Conservation (phyloP, 257 asterid genomes). For the Eustoma russellianum region DNA sequence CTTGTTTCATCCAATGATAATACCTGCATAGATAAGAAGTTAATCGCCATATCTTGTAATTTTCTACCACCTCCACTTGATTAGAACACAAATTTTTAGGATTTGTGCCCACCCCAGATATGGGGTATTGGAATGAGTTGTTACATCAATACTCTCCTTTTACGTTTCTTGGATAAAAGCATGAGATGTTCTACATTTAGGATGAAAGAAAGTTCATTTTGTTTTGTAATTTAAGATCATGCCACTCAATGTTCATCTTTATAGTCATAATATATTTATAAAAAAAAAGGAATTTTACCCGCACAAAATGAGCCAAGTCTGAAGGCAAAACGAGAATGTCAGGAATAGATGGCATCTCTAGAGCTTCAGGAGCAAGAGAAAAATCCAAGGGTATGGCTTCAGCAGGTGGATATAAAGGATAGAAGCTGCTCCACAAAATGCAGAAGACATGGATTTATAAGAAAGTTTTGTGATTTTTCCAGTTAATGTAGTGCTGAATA, state of each 20-base stretch:
- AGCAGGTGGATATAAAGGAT: slow-evolving; percentile 93
- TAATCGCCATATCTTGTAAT: not conserved
- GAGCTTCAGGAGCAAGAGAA: slow-evolving; percentile 72
- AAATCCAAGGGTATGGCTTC: slow-evolving; percentile 78
- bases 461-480: not conserved
- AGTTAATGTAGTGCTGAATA: not conserved
- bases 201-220: too few species aligned
- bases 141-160: too few species aligned
- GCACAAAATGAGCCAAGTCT: slow-evolving; percentile 77
- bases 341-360: slow-evolving; percentile 58
- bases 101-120: too few species aligned
- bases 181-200: too few species aligned
- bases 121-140: too few species aligned
- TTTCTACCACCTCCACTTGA: not conserved
- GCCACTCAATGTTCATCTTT: too few species aligned
- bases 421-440: slow-evolving; percentile 63
- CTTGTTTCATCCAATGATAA: slow-evolving; percentile 46
- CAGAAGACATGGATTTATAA: slow-evolving; percentile 5
- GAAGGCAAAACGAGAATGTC: slow-evolving; percentile 86
- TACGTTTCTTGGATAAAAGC: too few species aligned
- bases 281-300: slow-evolving; percentile 37
- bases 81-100: not conserved
- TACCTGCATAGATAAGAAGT: slow-evolving; percentile 31
- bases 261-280: too few species aligned
- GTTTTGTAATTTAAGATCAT: too few species aligned